Percentiles rank a stretch among this genome's conserved stretches.
phyloP scores from a whole-genome alignment of 768 basidiomycete genomes.

The Boletellus sp. region DNA sequence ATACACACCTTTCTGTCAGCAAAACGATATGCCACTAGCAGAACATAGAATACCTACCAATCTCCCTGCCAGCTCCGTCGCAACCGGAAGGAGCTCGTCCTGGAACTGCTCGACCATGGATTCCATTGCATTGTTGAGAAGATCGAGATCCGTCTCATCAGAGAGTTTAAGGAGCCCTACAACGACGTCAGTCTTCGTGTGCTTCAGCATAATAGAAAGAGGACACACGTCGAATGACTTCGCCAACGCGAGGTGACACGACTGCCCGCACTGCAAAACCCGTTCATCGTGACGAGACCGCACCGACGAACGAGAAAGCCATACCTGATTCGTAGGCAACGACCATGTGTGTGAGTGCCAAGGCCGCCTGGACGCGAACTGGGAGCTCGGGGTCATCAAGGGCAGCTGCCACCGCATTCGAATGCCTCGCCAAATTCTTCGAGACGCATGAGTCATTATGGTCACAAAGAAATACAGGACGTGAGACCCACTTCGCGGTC shows the following conservation, averaged over 20 bases:
- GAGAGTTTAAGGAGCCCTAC: constrained; percentile 81
- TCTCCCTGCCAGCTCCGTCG: constrained; percentile 72
- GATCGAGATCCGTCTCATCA: constrained; percentile 88
- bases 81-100: constrained; percentile 79
- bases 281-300: neutral
- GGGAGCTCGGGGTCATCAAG: constrained; percentile 79
- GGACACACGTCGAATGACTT: constrained; percentile 75
- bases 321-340: constrained; percentile 57
- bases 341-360: constrained; percentile 78
- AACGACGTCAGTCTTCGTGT: neutral
- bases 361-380: constrained; percentile 77
- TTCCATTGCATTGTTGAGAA: constrained; percentile 79
- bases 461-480: neutral
- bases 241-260: constrained; percentile 74
- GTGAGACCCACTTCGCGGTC: constrained; percentile 49
- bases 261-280: constrained; percentile 54
- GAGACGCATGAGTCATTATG: neutral
- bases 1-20: neutral
- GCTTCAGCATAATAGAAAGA: neutral
- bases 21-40: neutral
- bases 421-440: constrained; percentile 61
- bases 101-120: constrained; percentile 85
- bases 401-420: constrained; percentile 59
- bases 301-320: constrained; percentile 11
- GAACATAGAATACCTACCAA: constrained; percentile 47